Evolutionary conservation across 441 rosid species (phyloP), one percentile per base, ranked within the genome.

Genomic region (California macrophylla): DNA sequence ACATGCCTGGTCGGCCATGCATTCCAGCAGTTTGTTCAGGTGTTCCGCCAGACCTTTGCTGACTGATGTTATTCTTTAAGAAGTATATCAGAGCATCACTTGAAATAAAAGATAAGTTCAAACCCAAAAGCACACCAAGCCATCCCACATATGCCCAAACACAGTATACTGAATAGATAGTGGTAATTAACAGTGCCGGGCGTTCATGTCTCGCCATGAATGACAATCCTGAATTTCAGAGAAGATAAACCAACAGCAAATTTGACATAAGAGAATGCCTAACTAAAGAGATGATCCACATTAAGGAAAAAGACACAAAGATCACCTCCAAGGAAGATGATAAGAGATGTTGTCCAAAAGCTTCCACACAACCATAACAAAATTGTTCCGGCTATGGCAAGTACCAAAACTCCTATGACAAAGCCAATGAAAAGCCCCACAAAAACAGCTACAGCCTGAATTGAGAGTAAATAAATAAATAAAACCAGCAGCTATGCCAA

Each of bases 331-430:
- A 87, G 70, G 52, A 84, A 66, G 69, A 90, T 80, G 72, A 89
- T 80, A 74, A 85, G 77, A 45, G 83, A 69, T 38, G 98, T 89
- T 64, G 86, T 85, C 97, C 98, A 92, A 77, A 92, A 89, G 80
- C 98, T 92, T 83, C 99, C 98, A 80, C 87, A 90, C 68, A 88
- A 78, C 97, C 98, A 92, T 25, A 92, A 76, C 64, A 90, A 80
- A 84, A 85, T 69, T 36, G 79, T 72, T 71, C 93, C 96, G 75
- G 81, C 81, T 73, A 86, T 66, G 70, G 89, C 89, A 74, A 89
- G 81, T 36, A 85, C 77, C 63, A 90, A 45, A 66, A 90, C 76
- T 42, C 89, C 96, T 72, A 87, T 72, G 71, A 84, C 79, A 28
- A 87, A 81, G 74, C 98, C 98, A 26, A 86, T 64, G 75, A 89